Base-by-base conservation (phyloP, 768 basidiomycete genomes). In the Boletus subparvulus region DNA sequence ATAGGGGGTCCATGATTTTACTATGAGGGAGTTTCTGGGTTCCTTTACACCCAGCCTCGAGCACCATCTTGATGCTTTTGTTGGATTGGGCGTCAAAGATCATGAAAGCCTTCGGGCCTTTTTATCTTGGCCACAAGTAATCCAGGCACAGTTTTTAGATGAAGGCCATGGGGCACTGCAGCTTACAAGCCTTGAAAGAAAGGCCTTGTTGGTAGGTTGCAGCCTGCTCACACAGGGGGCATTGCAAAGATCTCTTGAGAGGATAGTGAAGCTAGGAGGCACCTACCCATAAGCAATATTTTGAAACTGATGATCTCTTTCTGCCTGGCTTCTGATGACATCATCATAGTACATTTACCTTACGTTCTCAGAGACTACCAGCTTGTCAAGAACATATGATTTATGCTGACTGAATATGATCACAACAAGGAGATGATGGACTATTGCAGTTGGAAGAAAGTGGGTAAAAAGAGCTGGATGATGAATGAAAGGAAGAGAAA, bases 361-460 rank as follows among this genome's bases (percentile, higher is more conserved):
- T 45, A 52, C 50, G 50, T 52, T 42, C 56, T 42, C 39, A 46
- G 26, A 47, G 28, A 35, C 26, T 46, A 49, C 30, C 48, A 41
- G 47, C 47, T 50, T 35, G 43, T 33, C 41, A 46, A 53, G 56
- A 56, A 57, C 39, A 50, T 54, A 47, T 54, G 55, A 57, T 62
- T 62, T 45, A 58, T 65, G 71, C 55, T 50, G 50, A 54, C 55
- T 60, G 59, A 59, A 59, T 61, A 60, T 65, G 60, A 63, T 67
- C 59, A 61, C 60, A 59, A 57, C 65, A 61, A 52, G 41, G 55
- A 60, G 47, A 68, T 64, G 59, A 39, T 59, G 55, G 47, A 58
- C 59, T 61, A 63, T 62, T 64, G 67, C 64, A 55, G 58, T 65
- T 47, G 58, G 53, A 59, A 68, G 58, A 56, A 67, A 61, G 54